These are phyloP conservation scores for Plasmopara viticola DNA, from an alignment of 352 stramenopile species.

Conservation along the genomic window DNA sequence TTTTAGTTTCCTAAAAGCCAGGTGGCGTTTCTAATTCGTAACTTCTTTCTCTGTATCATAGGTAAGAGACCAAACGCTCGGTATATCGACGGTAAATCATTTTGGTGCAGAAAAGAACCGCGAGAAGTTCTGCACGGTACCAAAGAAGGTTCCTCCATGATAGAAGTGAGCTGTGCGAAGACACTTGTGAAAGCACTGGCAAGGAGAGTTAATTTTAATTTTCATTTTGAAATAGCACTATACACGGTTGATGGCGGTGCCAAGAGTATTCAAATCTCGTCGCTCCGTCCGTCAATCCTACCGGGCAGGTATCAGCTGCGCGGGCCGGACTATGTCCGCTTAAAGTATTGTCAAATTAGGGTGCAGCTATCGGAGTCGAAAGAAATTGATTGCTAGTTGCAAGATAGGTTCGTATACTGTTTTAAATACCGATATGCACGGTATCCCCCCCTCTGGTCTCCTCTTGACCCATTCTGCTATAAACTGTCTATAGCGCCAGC, in stretches of 20 bases:
- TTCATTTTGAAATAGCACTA: neutral
- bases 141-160: neutral
- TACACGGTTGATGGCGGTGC: slow-evolving; percentile 4
- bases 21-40: no score
- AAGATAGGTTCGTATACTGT: slow-evolving; percentile 20
- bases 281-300: slow-evolving; percentile 9
- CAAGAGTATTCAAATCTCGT: slow-evolving; percentile 15
- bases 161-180: no score
- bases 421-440: neutral
- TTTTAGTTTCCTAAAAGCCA: no score
- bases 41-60: no score
- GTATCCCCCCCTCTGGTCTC: slow-evolving; percentile 19
- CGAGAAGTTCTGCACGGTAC: neutral
- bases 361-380: slow-evolving; percentile 5
- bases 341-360: slow-evolving; percentile 18
- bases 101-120: slow-evolving; percentile 25
- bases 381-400: slow-evolving; percentile 8
- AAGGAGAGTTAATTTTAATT: no score
- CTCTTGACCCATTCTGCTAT: slow-evolving; percentile 21
- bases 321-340: slow-evolving; percentile 8
- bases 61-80: neutral
- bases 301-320: slow-evolving; percentile 12
- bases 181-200: no score
- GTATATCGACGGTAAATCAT: slow-evolving; percentile 21
- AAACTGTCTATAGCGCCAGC: slow-evolving; percentile 10